A percentile compares a stretch with the other conserved stretches of the same genome.
These are phyloP conservation scores for Thalassiosira profunda DNA, from an alignment of 108 stramenopile genomes.

Conservation along the genomic window DNA sequence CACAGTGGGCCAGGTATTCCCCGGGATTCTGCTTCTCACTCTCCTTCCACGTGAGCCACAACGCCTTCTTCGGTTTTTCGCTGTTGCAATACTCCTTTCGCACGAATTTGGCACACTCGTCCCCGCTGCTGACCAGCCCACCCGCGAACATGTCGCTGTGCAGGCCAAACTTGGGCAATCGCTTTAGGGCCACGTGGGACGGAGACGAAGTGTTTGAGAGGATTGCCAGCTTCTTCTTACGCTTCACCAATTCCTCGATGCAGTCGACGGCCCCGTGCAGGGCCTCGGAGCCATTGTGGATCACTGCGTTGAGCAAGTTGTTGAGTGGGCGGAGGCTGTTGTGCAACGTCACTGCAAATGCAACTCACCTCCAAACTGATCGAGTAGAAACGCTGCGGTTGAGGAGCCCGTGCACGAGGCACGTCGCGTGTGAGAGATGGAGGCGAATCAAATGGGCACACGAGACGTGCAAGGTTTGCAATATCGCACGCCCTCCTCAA, in stretches of 20 bases:
- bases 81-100: conserved; percentile 35
- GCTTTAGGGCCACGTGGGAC: conserved; percentile 44
- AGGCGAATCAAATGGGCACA: too few species aligned
- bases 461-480: too few species aligned
- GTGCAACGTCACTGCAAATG: too few species aligned
- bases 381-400: conserved; percentile 91
- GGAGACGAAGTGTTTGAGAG: conserved; percentile 87
- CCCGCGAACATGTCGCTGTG: conserved; percentile 64
- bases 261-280: conserved; percentile 71
- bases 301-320: too few species aligned
- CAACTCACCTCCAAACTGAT: conserved; percentile 97
- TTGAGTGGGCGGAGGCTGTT: too few species aligned
- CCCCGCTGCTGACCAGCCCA: conserved; percentile 83
- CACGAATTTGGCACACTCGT: conserved; percentile 61
- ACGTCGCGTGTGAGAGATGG: too few species aligned
- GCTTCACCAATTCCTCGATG: conserved; percentile 47
- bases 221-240: conserved; percentile 80
- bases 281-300: conserved; percentile 83
- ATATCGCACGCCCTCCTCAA: too few species aligned
- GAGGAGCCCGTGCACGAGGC: too few species aligned
- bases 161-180: conserved; percentile 79
- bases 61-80: conserved; percentile 42
- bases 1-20: conserved; percentile 61
- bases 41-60: conserved; percentile 73
- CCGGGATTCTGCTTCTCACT: conserved; percentile 48